Percentiles rank a stretch among this genome's conserved stretches.
These are phyloP conservation scores for Colletotrichum costaricense DNA, from an alignment of 2,329 filamentous ascomycete genomes.

Conservation along the genomic window DNA sequence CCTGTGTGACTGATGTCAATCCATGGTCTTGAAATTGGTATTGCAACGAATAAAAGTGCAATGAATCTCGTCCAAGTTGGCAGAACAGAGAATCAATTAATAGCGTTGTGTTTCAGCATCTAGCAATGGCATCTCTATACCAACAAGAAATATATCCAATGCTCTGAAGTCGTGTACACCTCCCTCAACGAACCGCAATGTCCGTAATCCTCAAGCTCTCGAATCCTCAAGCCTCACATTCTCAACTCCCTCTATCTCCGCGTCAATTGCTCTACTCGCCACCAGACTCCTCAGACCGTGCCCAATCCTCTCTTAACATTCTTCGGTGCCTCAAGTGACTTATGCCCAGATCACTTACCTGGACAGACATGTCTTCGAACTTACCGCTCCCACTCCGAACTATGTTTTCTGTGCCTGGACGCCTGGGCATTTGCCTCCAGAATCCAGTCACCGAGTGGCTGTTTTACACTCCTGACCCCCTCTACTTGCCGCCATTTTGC, in stretches of 20 bases:
- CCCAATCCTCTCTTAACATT: no score
- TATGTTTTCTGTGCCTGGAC: background rate
- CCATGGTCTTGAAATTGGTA: background rate
- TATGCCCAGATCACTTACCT: no score
- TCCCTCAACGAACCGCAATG: background rate
- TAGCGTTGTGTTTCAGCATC: background rate
- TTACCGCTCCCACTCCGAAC: background rate
- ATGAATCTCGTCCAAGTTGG: background rate
- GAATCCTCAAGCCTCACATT: no score
- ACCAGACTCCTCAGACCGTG: no score
- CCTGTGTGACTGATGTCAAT: background rate
- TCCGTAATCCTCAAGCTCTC: no score
- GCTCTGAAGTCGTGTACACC: background rate
- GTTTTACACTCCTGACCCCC: background rate
- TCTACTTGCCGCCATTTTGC: background rate
- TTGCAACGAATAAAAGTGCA: background rate
- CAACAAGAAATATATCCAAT: background rate
- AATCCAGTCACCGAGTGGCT: background rate
- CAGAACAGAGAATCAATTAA: no score
- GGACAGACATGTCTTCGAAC: no score
- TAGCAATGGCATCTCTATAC: background rate
- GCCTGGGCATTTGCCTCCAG: background rate
- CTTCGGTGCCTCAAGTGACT: no score
- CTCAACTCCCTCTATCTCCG: no score
- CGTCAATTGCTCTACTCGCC: no score